Base-by-base conservation (phyloP, 371 early-diverging fungal genomes). In the Mucor ambiguus region DNA sequence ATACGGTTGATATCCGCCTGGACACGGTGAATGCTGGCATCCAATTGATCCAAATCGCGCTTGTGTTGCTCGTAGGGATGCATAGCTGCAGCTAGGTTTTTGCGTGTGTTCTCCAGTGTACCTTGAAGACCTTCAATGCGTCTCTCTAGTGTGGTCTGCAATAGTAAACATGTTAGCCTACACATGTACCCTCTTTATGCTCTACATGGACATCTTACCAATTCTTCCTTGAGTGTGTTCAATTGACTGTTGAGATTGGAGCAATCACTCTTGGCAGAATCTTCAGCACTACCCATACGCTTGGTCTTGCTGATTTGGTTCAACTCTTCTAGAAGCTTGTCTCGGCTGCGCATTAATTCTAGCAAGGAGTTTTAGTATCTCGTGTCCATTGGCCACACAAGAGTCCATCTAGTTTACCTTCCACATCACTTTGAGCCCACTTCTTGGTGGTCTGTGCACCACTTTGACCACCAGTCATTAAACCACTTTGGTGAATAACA, bases 401-500 rank as follows among this genome's bases (percentile, higher is more conserved):
- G 2, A 35, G 7, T 10, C 37, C 37, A 35, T 10, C 37, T 30
- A 35, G 12, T 12, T 35, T 65, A 87, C 86, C 82, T 69, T 91
- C 73, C 14, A 98, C 77, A 43, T 93, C 95, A 30, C 88, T 87
- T 26, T 95, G 95, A 60, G 96, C 92, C 96, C 98, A 98, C 57
- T 90, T 81, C 59, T 86, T 83, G 7, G 88, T 82, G 1, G 80
- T 58, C 20, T 78, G 76, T 3, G 78, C 58, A 14, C 70, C 68
- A 24, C 75, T 79, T 38, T 80, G 77, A 33, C 93, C 93, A 73
- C 99, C 99, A 0, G 97, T 97, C 61, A 99, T 98, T 68, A 96
- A 77, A 52, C 98, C 99, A 64, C 88, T 94, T 71, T 93, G 96
- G 78, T 98, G 98, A 71, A 99, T 93, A 7, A 98, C 87, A 4